These are phyloP conservation scores for Penicillium flavigenum DNA, from an alignment of 495 filamentous ascomycete genomes.

Conservation along the genomic window DNA sequence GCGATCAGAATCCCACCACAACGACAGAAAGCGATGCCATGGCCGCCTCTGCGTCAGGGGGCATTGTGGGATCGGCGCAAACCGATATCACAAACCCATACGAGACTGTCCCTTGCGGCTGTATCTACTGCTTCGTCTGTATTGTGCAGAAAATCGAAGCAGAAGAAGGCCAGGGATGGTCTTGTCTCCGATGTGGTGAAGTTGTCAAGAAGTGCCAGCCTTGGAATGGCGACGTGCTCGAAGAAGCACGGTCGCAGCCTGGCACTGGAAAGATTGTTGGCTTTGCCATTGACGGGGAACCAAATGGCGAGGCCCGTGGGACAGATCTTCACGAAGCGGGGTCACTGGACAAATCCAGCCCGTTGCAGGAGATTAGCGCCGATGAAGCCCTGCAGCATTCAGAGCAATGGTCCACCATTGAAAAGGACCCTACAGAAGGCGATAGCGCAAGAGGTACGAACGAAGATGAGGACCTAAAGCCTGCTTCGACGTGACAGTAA, in stretches of 20 bases:
- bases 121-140: conserved; percentile 96
- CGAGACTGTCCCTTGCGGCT: conserved; percentile 85
- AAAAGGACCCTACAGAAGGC: conserved; percentile 25
- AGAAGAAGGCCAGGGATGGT: conserved; percentile 95
- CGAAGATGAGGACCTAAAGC: background rate
- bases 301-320: conserved; percentile 17
- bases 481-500: background rate
- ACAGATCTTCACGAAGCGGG: conserved; percentile 8
- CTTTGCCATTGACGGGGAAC: conserved; percentile 58
- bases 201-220: conserved; percentile 85
- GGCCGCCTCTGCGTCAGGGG: conserved; percentile 60
- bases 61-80: conserved; percentile 80
- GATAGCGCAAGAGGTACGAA: background rate
- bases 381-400: conserved; percentile 41
- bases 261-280: conserved; percentile 64
- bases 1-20: conserved; percentile 75
- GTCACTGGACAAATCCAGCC: conserved; percentile 21
- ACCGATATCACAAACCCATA: conserved; percentile 98
- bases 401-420: conserved; percentile 39
- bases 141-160: conserved; percentile 84
- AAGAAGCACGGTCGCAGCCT: conserved; percentile 50
- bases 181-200: conserved; percentile 88
- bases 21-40: conserved; percentile 68
- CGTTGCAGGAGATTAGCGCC: conserved; percentile 31
- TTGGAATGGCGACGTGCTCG: conserved; percentile 85